A percentile compares a stretch with the other conserved stretches of the same genome.
Conservation (phyloP, 2,329 filamentous ascomycete species). For the Neurospora crassa region DNA sequence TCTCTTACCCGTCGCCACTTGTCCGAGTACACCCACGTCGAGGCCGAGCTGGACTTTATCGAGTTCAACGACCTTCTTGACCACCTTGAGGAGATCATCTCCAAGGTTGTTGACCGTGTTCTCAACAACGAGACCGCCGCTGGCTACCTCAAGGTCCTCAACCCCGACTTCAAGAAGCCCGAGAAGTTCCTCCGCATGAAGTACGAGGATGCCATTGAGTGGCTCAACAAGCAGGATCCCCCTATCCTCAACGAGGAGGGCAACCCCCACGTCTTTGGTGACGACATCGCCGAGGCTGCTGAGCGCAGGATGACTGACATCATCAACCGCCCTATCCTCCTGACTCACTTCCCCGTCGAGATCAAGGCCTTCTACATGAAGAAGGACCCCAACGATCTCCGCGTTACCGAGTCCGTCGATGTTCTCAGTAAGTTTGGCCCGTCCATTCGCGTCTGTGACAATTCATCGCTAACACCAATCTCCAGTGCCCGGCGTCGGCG, state of each 20-base stretch:
- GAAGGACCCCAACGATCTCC: slow-evolving; percentile 65
- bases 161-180: slow-evolving; percentile 80
- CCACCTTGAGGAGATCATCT: slow-evolving; percentile 82
- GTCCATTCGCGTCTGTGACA: background rate
- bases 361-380: slow-evolving; percentile 99
- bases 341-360: slow-evolving; percentile 93
- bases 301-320: slow-evolving; percentile 96
- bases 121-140: slow-evolving; percentile 65
- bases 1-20: slow-evolving; percentile 88
- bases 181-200: slow-evolving; percentile 86
- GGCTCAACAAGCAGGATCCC: slow-evolving; percentile 75
- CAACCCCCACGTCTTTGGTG: slow-evolving; percentile 81
- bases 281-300: slow-evolving; percentile 96
- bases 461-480: background rate
- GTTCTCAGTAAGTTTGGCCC: slow-evolving; percentile 29
- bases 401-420: slow-evolving; percentile 91
- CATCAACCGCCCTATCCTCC: slow-evolving; percentile 90
- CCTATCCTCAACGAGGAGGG: slow-evolving; percentile 86
- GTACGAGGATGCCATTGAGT: slow-evolving; percentile 88
- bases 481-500: slow-evolving; percentile 80
- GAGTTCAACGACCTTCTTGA: slow-evolving; percentile 78
- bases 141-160: slow-evolving; percentile 70
- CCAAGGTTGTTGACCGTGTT: slow-evolving; percentile 70
- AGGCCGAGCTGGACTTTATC: slow-evolving; percentile 95
- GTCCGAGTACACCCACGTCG: slow-evolving; percentile 93